Conservation (phyloP, 441 rosid species). For the Pelargonium fulgidum region DNA sequence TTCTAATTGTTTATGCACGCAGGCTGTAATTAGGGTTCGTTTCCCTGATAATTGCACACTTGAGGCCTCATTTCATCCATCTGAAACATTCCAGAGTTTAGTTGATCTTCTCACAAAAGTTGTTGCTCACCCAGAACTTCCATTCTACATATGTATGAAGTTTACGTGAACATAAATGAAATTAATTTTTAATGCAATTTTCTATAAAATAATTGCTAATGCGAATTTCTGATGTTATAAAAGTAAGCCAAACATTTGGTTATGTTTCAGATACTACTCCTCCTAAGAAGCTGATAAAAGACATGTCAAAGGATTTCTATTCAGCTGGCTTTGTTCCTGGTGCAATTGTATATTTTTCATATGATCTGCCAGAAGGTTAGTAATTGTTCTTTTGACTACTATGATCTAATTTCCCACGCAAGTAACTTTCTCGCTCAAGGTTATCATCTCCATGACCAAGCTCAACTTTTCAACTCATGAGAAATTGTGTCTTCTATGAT, state of each 20-base stretch:
- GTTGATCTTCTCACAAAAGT: constrained; percentile 60
- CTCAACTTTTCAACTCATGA: not conserved
- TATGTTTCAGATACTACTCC: constrained; percentile 68
- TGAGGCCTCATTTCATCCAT: constrained; percentile 67
- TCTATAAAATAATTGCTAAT: no score
- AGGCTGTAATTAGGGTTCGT: constrained; percentile 71
- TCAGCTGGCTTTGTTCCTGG: constrained; percentile 87
- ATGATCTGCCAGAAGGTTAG: constrained; percentile 62
- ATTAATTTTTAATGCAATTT: no score
- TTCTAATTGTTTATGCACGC: constrained; percentile 19
- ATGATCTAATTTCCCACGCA: not conserved
- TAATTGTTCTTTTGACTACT: constrained; percentile 1
- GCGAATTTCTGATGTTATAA: constrained; percentile 10
- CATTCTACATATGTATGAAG: constrained; percentile 70
- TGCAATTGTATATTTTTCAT: constrained; percentile 79
- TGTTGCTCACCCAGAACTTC: constrained; percentile 52
- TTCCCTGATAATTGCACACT: constrained; percentile 78
- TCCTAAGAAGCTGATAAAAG: constrained; percentile 75
- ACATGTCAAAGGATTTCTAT: constrained; percentile 66
- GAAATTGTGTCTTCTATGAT: not conserved
- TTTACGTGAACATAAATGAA: no score
- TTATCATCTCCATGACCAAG: not conserved
- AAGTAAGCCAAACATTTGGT: constrained; percentile 9
- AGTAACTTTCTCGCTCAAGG: not conserved
- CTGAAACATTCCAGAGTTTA: constrained; percentile 68